These are phyloP conservation scores for Microcos paniculata DNA, from an alignment of 345 rosid species.

Conservation along the genomic window DNA sequence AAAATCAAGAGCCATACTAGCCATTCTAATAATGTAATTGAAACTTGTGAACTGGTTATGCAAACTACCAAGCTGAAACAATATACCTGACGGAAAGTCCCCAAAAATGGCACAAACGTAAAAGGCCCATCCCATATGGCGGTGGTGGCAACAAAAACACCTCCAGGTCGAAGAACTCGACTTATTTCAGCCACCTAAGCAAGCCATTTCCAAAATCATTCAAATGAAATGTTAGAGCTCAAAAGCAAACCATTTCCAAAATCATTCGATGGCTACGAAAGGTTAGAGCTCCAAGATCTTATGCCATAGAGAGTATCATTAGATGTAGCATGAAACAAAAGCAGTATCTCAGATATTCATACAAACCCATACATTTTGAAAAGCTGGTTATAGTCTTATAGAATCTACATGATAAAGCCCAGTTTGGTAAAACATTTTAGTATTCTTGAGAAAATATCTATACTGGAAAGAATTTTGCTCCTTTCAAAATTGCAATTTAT, in stretches of 20 bases:
- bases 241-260: constrained; percentile 7
- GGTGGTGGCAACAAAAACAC: constrained; percentile 83
- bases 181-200: constrained; percentile 81
- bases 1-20: neutral
- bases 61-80: constrained; percentile 14
- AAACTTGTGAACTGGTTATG: neutral
- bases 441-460: neutral
- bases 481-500: neutral
- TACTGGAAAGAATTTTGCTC: neutral
- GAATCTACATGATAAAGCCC: neutral
- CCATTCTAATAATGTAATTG: neutral
- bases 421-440: neutral
- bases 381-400: neutral
- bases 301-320: neutral
- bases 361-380: neutral
- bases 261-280: neutral
- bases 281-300: neutral
- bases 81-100: constrained; percentile 56
- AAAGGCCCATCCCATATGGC: constrained; percentile 62
- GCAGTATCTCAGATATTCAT: neutral
- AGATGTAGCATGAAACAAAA: neutral
- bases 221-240: neutral
- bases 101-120: constrained; percentile 43
- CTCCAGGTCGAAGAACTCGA: constrained; percentile 83
- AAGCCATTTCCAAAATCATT: constrained; percentile 7